These are phyloP conservation scores for Leishmania braziliensis DNA, from an alignment of 208 protist genomes.

Conservation along the genomic window DNA sequence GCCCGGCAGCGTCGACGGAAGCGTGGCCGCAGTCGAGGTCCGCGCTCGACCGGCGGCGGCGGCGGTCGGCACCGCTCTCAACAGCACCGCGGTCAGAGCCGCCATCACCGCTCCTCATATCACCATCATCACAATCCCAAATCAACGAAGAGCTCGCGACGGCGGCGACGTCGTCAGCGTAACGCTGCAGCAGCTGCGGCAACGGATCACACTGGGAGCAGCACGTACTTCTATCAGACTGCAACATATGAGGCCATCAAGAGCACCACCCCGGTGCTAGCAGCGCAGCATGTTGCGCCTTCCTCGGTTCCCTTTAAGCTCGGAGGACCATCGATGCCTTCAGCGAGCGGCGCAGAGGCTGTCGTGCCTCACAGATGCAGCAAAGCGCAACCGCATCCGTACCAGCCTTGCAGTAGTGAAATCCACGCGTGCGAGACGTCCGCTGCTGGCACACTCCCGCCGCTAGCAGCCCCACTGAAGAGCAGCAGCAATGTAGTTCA, in stretches of 20 bases:
- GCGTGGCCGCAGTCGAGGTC: slow-evolving; percentile 32
- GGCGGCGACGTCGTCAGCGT: slow-evolving; percentile 43
- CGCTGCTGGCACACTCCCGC: neutral
- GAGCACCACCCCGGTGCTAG: slow-evolving; percentile 35
- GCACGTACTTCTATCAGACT: slow-evolving; percentile 44
- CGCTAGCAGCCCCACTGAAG: neutral
- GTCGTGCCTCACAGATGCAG: neutral
- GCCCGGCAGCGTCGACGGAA: slow-evolving; percentile 33
- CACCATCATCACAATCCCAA: slow-evolving; percentile 39
- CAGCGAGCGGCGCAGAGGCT: neutral
- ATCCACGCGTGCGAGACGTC: neutral
- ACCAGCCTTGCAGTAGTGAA: neutral
- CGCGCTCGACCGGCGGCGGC: slow-evolving; percentile 30
- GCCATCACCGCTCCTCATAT: slow-evolving; percentile 20
- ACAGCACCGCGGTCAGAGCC: slow-evolving; percentile 32
- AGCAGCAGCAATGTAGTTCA: neutral
- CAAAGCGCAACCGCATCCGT: neutral
- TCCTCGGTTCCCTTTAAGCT: slow-evolving; percentile 19
- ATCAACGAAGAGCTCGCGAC: slow-evolving; percentile 45
- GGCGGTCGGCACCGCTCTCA: slow-evolving; percentile 33
- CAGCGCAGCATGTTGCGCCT: slow-evolving; percentile 38
- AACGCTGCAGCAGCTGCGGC: slow-evolving; percentile 30
- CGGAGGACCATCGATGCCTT: neutral
- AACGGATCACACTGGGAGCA: neutral
- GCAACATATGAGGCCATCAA: slow-evolving; percentile 76